phyloP scores from a whole-genome alignment of 257 asterid genomes.

The Solanum acaule region DNA sequence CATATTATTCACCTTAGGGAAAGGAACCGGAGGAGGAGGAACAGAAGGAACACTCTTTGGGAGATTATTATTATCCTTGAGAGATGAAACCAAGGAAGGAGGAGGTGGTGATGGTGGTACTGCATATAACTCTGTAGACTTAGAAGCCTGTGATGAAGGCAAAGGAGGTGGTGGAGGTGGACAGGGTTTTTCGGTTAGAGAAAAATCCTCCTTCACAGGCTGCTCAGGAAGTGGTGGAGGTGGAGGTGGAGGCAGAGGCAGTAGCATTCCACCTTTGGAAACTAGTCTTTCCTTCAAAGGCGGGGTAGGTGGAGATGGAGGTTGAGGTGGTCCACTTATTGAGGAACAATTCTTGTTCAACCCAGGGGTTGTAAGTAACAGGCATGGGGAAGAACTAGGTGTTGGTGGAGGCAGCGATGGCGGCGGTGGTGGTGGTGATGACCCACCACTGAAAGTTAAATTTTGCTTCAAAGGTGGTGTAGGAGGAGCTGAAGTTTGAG shows the following conservation, averaged over 20 bases:
- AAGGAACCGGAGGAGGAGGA: constrained; percentile 73
- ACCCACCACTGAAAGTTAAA: background rate
- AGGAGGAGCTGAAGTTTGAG: background rate
- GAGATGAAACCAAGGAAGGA: background rate
- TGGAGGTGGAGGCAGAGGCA: background rate
- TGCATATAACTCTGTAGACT: constrained; percentile 11
- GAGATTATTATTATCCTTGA: background rate
- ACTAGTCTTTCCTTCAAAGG: background rate
- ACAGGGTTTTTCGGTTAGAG: background rate
- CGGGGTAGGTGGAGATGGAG: background rate
- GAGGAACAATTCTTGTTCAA: background rate
- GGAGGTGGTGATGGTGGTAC: constrained; percentile 18
- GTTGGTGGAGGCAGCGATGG: constrained; percentile 1
- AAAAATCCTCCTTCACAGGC: constrained; percentile 3
- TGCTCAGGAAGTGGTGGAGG: constrained; percentile 5
- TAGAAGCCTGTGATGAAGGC: background rate
- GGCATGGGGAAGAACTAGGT: background rate
- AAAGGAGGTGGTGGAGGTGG: constrained; percentile 7
- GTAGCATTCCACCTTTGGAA: background rate
- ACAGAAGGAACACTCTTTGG: constrained; percentile 29
- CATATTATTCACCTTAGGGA: constrained; percentile 4
- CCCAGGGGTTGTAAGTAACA: background rate
- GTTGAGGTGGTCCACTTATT: constrained; percentile 10
- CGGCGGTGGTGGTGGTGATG: background rate
- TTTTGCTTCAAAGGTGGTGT: background rate